Evolutionary conservation across 768 basidiomycete species (phyloP).

Genomic region (Tubosaeta sp.): DNA sequence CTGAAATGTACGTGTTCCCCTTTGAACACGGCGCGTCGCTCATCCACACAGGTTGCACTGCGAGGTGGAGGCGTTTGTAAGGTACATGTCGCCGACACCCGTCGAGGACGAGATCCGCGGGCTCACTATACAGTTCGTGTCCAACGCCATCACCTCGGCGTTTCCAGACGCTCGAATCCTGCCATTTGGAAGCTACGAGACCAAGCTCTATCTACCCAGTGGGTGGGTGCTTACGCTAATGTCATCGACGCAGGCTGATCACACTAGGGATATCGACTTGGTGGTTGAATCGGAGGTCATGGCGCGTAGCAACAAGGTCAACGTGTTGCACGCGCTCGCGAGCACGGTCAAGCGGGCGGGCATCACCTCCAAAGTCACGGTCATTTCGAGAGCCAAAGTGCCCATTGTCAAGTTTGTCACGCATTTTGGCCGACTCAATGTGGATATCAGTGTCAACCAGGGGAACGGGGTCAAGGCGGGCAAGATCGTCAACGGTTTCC

Average conservation of each 20-base stretch:
- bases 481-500: conserved; percentile 74
- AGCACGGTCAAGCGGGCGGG: conserved; percentile 67
- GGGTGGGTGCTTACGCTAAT: conserved; percentile 54
- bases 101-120: conserved; percentile 83
- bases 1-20: conserved; percentile 67
- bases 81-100: conserved; percentile 83
- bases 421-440: conserved; percentile 71
- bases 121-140: conserved; percentile 66
- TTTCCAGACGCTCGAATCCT: conserved; percentile 79
- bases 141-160: conserved; percentile 52
- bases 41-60: conserved; percentile 60
- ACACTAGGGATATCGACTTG: conserved; percentile 84
- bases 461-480: conserved; percentile 78
- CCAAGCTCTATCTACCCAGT: conserved; percentile 86
- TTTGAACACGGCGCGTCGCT: conserved; percentile 1
- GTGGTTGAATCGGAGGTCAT: conserved; percentile 80
- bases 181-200: conserved; percentile 92
- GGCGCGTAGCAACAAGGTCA: conserved; percentile 63
- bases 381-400: conserved; percentile 91
- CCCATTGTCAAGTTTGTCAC: conserved; percentile 97
- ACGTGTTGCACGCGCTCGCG: conserved; percentile 73
- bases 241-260: conserved; percentile 9
- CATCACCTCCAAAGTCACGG: conserved; percentile 76
- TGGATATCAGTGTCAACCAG: conserved; percentile 95
- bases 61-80: conserved; percentile 81